Conservation (phyloP, 1,139 yeast genomes). For the Sugiyamaella novakii region DNA sequence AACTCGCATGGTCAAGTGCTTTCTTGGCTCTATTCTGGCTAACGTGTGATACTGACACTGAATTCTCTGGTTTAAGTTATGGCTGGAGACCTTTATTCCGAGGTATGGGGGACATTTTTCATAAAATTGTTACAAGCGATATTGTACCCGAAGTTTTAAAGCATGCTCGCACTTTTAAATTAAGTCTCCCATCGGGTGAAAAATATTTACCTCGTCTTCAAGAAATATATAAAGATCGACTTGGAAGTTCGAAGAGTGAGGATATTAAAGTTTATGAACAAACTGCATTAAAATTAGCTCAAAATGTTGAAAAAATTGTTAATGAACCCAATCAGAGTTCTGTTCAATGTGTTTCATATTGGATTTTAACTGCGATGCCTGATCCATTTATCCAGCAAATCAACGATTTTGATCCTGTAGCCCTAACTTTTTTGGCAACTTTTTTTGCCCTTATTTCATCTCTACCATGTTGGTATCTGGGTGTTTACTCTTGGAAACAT, state of each 20-base stretch:
- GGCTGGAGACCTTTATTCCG: conserved; percentile 21
- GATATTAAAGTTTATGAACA: neutral
- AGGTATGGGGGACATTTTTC: conserved; percentile 20
- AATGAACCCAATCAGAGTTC: conserved; percentile 2
- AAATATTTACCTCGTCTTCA: conserved; percentile 2
- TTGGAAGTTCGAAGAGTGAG: neutral
- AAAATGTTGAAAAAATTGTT: neutral
- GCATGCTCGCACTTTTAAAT: neutral
- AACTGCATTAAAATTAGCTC: conserved; percentile 3
- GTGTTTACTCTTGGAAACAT: conserved; percentile 21
- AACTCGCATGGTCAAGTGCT: conserved; percentile 19
- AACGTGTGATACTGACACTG: conserved; percentile 20
- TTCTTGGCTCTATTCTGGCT: conserved; percentile 20
- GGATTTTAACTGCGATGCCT: conserved; percentile 15
- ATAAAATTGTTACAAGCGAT: neutral
- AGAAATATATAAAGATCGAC: conserved; percentile 4
- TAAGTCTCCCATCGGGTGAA: conserved; percentile 3
- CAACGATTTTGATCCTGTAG: conserved; percentile 19
- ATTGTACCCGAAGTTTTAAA: neutral
- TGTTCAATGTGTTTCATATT: conserved; percentile 3
- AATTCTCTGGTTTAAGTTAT: conserved; percentile 19
- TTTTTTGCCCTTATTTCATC: conserved; percentile 19
- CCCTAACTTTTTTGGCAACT: conserved; percentile 13
- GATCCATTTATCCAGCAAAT: conserved; percentile 14
- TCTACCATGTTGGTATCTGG: conserved; percentile 18